Percentiles rank a stretch among this genome's conserved stretches.
Conservation (phyloP, 176 grass and related monocot genomes). For the Musa itinerans region DNA sequence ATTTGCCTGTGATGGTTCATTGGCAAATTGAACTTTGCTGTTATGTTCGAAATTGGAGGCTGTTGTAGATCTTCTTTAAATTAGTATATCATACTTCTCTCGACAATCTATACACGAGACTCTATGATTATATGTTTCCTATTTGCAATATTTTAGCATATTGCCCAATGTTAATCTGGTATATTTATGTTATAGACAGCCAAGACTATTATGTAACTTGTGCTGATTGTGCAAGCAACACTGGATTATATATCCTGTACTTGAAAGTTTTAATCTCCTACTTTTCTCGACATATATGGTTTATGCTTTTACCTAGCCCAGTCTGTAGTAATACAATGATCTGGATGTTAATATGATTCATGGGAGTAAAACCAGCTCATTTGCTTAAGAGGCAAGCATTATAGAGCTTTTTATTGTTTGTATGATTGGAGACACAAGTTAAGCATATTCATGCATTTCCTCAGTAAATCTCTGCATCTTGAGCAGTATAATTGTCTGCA, state of each 20-base stretch:
- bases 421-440: no score
- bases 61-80: no score
- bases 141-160: not conserved
- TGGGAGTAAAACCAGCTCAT: not conserved
- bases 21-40: no score
- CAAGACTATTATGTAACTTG: not conserved
- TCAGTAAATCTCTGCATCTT: not conserved
- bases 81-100: not conserved
- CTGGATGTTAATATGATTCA: not conserved
- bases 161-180: not conserved
- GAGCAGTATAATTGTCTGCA: not conserved
- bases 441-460: not conserved
- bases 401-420: no score
- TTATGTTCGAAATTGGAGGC: no score
- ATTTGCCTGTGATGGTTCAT: no score
- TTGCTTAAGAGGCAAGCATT: not conserved
- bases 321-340: no score
- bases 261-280: not conserved
- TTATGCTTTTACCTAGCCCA: no score
- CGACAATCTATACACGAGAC: no score
- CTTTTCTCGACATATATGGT: not conserved
- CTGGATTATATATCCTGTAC: not conserved
- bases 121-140: not conserved
- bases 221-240: not conserved
- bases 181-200: not conserved